Conservation (phyloP, 75 land plant species). For the Gnetum montanum region DNA sequence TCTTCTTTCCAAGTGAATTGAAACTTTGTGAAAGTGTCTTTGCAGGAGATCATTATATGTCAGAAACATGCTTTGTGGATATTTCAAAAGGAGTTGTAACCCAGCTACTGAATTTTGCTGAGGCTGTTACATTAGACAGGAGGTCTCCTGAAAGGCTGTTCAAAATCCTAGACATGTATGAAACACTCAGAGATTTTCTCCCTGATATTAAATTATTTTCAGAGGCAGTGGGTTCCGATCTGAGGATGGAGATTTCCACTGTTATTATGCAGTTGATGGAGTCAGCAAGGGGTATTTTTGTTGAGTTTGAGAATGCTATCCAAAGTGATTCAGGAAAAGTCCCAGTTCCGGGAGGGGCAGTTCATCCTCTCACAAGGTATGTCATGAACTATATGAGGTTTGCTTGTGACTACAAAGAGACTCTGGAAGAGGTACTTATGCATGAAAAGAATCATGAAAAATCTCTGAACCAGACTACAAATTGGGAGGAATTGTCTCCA, state of each 20-base stretch:
- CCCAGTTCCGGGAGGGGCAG: conserved; percentile 44
- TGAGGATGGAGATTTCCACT: conserved; percentile 30
- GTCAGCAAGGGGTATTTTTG: conserved; percentile 52
- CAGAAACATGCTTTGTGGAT: conserved; percentile 54
- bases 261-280: conserved; percentile 31
- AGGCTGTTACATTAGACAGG: conserved; percentile 46
- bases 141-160: conserved; percentile 67
- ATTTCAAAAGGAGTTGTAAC: conserved; percentile 35
- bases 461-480: neutral
- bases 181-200: conserved; percentile 46
- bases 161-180: conserved; percentile 68
- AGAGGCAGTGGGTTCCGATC: conserved; percentile 19
- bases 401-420: conserved; percentile 39
- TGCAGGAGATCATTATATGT: conserved; percentile 17
- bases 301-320: conserved; percentile 63
- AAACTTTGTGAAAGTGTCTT: conserved; percentile 63
- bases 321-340: conserved; percentile 31
- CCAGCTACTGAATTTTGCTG: conserved; percentile 61
- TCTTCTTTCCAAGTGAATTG: conserved; percentile 74
- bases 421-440: conserved; percentile 28
- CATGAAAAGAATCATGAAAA: neutral
- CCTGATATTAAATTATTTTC: conserved; percentile 59
- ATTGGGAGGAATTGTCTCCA: conserved; percentile 21
- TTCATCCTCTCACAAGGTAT: conserved; percentile 80
- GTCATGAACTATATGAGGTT: conserved; percentile 75